Evolutionary conservation across 1,139 yeast genomes (phyloP), one percentile per base, ranked within the genome.

Genomic region (Zygotorulaspora mrakii): DNA sequence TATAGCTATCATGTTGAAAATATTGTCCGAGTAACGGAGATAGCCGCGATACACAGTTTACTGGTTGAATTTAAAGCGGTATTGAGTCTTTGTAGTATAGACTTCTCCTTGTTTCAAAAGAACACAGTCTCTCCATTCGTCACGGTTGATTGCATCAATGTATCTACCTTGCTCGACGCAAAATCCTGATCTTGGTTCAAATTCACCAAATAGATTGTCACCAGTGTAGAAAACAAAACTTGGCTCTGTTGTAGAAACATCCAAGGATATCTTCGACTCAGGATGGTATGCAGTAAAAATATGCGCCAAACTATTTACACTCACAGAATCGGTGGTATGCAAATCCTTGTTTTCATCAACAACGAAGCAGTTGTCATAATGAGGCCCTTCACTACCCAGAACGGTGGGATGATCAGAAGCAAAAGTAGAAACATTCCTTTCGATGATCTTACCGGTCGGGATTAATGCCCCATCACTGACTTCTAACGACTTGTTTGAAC

Each of bases 211-310:
- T 42, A 73, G 67, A 39, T 66, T 67, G 48, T 75, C 79, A 23
- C 84, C 84, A 25, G 86, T 77, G 61, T 80, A 81, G 39, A 81
- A 67, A 60, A 80, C 87, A 68, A 76, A 79, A 3, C 78, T 66
- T 4, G 88, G 88, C 47, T 81, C 88, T 1, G 87, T 80, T 7
- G 84, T 67, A 18, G 63, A 58, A 11, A 76, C 73, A 11, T 60
- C 61, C 32, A 81, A 55, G 33, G 66, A 66, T 33, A 71, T 58
- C 10, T 65, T 59, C 6, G 79, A 63, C 18, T 64, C 65, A 16
- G 79, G 76, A 52, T 74, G 73, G 17, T 63, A 61, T n/a, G 78
- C 75, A 51, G 68, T 71, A 25, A 71, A 64, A 12, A 75, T 64
- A 21, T 65, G 54, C 31, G 55, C 59, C 46, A 76, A 61, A 4